Evolutionary conservation across 805 yeast species (phyloP), one percentile per base, ranked within the genome.

Genomic region (Pichia cephalocereana): DNA sequence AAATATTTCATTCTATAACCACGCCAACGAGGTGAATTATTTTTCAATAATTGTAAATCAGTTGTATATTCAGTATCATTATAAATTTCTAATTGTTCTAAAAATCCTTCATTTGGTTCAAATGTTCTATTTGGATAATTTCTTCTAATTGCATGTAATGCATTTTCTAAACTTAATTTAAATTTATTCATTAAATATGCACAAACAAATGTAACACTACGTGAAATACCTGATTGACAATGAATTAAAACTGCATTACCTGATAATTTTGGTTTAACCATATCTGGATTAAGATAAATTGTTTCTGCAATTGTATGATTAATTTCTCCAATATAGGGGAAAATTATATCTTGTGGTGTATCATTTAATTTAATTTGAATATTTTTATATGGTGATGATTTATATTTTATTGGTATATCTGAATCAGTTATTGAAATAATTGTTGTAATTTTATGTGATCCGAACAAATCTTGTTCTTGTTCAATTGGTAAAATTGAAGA

Each of bases 301-400:
- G 87, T 88, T 3, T 65, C 58, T 43, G 82, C 83, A 2, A 91
- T 83, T 61, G 86, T 88, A 11, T 65, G 65, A 55, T 83, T 83
- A 1, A 84, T 70, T 41, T 73, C 74, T n/a, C 74, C 73, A 46
- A 91, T 73, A 52, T 74, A 70, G 51, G 77, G 74, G 46, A 90
- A 60, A 12, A 93, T 72, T 55, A 91, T 80, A 26, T 80, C 76
- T 2, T 74, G 72, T 40, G 76, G 80, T 47, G 79, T 81, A 61
- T 93, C 99, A 51, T 86, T 82, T 8, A 91, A 67, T 8, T 79
- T 77, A 31, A 91, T 73, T 52, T 82, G 86, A 40, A 76, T 70
- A 52, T 75, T 73, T 9, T 62, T 68, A 57, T 82, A 84, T 31
- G 65, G 64, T 19, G 36, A 17, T 15, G 63, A 58, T 14, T 70